Evolutionary conservation across 306 rosid species (phyloP), one percentile per base, ranked within the genome.

Genomic region (Canavalia gladiata): DNA sequence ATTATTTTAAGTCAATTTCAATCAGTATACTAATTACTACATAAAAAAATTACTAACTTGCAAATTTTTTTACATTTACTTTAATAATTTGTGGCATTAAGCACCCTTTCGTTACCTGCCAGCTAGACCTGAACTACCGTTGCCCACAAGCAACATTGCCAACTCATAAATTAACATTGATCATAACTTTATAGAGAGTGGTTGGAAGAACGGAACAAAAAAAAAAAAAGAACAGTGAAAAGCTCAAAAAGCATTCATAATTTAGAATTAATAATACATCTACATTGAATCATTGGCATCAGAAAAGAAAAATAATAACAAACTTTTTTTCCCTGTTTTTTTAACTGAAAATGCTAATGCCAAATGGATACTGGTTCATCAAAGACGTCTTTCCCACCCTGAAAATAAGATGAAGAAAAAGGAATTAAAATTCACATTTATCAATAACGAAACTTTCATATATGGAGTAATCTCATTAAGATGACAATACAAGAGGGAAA

Each of bases 361-460:
- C 52, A 58, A 68, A 83, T 67, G 94, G 95, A 91, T 95, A 92
- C 99, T 88, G 95, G 82, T 92, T 92, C 95, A 95, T 92, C 89
- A 95, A 80, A 41, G 97, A 91, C 0, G 97, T 92, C 83, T 92
- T 95, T 31, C 98, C 98, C 62, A 94, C 97, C 81, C 98, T 94
- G 98, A 84, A 88, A 81, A 79, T 6, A n/a, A 46, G 58, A 64
- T 34, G 39, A 75, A 41, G 12, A 72, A 78, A 58, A 37, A 59
- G 67, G n/a, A 6, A 83, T 35, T 10, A 55, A n/a, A 57, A 25
- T n/a, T 6, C 31, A 76, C 29, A 65, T 71, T 62, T 9, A 18
- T 47, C 31, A 41, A 58, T 43, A 41, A 1, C 8, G 18, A 43
- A 18, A 47, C 50, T 0, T 60, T 43, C 58, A 29, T 18, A 18